Conservation (phyloP, 805 yeast species). For the Alloascoidea africana region DNA sequence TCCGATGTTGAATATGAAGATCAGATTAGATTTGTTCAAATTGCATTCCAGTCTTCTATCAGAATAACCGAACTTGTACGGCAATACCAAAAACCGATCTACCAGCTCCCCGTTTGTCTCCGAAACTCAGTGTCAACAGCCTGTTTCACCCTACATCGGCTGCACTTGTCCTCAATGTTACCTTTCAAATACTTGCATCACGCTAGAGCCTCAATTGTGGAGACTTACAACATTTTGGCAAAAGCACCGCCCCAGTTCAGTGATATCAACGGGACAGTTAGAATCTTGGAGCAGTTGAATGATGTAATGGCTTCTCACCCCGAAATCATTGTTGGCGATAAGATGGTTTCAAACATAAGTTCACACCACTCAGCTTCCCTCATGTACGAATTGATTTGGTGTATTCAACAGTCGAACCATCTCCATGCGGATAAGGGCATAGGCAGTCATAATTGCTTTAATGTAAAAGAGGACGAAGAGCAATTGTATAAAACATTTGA, state of each 20-base stretch:
- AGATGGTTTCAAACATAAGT: conserved; percentile 77
- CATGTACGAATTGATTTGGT: conserved; percentile 82
- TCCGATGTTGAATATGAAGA: conserved; percentile 68
- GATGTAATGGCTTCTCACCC: conserved; percentile 81
- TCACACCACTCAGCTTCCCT: conserved; percentile 84
- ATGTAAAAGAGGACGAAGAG: background rate
- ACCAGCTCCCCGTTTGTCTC: conserved; percentile 73
- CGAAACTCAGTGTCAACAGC: conserved; percentile 78
- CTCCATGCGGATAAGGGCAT: background rate
- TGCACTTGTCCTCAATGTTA: conserved; percentile 40
- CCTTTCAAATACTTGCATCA: background rate
- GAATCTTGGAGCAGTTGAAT: conserved; percentile 76
- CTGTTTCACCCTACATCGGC: conserved; percentile 44
- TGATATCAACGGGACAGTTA: conserved; percentile 84
- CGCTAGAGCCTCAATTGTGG: background rate
- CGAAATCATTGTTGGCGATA: conserved; percentile 54
- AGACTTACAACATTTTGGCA: background rate
- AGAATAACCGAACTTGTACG: background rate
- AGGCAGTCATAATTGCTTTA: background rate
- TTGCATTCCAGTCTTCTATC: conserved; percentile 39
- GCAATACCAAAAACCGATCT: background rate
- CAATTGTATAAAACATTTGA: background rate
- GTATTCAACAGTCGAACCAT: background rate
- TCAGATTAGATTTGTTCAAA: conserved; percentile 70
- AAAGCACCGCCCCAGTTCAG: too few relatives aligned